These are phyloP conservation scores for Macroventuria anomochaeta DNA, from an alignment of 2,329 filamentous ascomycete genomes.

Conservation along the genomic window DNA sequence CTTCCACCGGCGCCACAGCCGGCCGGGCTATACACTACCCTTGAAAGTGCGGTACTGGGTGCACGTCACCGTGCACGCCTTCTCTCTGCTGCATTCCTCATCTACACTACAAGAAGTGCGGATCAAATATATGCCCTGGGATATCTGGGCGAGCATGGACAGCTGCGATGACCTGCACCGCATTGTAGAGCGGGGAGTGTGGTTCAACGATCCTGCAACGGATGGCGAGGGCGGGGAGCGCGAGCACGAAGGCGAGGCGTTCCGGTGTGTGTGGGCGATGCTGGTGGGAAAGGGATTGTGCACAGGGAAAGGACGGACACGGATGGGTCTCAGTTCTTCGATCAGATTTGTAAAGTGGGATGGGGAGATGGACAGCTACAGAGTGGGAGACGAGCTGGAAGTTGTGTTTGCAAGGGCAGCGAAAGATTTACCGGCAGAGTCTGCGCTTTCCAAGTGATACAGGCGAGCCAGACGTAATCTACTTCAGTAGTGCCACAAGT, in stretches of 20 bases:
- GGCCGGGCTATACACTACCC: constrained; percentile 35
- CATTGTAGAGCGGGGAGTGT: constrained; percentile 38
- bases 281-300: constrained; percentile 20
- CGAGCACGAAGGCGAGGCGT: constrained; percentile 42
- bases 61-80: constrained; percentile 37
- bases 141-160: constrained; percentile 47
- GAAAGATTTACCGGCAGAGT: not conserved
- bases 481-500: not conserved
- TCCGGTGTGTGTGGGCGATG: constrained; percentile 36
- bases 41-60: constrained; percentile 46
- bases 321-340: constrained; percentile 15
- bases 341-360: constrained; percentile 41
- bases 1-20: constrained; percentile 28
- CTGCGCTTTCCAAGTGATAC: not conserved
- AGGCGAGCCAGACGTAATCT: not conserved
- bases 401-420: constrained; percentile 31
- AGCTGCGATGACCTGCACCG: constrained; percentile 37
- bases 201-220: constrained; percentile 28
- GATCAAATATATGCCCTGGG: constrained; percentile 42
- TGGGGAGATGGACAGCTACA: constrained; percentile 36
- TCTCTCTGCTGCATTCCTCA: constrained; percentile 29
- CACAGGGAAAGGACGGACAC: not conserved
- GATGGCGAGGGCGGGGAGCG: constrained; percentile 27
- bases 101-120: constrained; percentile 29
- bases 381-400: constrained; percentile 45